Evolutionary conservation across 352 stramenopile species (phyloP), one percentile per base, ranked within the genome.

Genomic region (Phytophthora litchii): DNA sequence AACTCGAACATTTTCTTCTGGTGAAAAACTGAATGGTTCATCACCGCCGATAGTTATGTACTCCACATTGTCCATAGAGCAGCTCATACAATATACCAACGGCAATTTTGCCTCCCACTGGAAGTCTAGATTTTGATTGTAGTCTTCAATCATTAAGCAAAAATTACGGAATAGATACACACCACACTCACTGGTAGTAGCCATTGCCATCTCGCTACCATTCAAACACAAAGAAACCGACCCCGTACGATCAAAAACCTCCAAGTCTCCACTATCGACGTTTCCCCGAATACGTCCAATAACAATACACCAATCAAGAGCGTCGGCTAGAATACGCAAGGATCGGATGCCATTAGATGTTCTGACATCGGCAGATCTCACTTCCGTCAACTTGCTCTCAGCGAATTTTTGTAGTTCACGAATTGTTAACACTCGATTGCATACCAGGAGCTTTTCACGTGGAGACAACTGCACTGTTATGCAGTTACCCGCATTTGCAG

Each of bases 211-310:
- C 9, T 43, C 37, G 11, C n/a, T 47, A 19, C 43, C 37, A 35
- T 45, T 36, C 37, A 76, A 34, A 46, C 52, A 29, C 46, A 79
- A 53, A n/a, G 69, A 41, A 8, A 78, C 42, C 1, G 69, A 78
- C 12, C 66, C 74, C 12, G 74, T 80, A 6, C 69, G 69, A 53
- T 84, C 74, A 56, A 60, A 76, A 43, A 81, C 52, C 31, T 79
- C 49, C 38, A 81, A 60, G n/a, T 80, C 62, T 9, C 72, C 74
- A 29, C 38, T 68, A n/a, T 67, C 44, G 3, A 73, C 40, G 42
- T 72, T 78, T 4, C 74, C 74, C 29, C 46, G 55, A 27, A 84
- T 60, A 13, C 49, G 61, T 21, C 69, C 74, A 13, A 80, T 17
- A 0, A 84, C 45, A 35, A 74, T 21, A 46, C 72, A 84, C 66